Percentiles rank a stretch among this genome's conserved stretches.
These are phyloP conservation scores for Polygonum maritimum DNA, from an alignment of 148 eudicot species.

Conservation along the genomic window DNA sequence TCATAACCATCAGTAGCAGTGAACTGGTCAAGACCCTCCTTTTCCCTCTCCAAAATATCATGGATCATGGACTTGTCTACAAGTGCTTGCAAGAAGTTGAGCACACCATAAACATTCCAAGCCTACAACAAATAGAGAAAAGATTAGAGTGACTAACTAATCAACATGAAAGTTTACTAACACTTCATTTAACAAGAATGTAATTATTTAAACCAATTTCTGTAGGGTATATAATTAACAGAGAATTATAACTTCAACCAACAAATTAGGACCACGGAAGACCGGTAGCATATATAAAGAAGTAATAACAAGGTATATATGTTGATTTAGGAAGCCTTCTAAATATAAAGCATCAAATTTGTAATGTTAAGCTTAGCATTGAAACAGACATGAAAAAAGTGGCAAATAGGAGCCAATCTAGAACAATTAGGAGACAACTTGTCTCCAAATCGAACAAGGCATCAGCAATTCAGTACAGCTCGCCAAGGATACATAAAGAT, in stretches of 20 bases:
- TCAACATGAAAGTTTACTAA: not conserved
- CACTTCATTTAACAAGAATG: not conserved
- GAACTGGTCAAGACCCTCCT: constrained; percentile 88
- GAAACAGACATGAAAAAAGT: not conserved
- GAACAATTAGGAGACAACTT: not conserved
- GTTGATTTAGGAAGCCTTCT: no score
- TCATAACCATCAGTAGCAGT: constrained; percentile 96
- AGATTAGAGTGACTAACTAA: not conserved
- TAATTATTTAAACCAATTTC: not conserved
- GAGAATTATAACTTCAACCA: not conserved
- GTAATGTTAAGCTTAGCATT: not conserved
- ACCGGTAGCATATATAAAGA: not conserved
- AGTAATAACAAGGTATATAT: not conserved
- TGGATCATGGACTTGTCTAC: constrained; percentile 82
- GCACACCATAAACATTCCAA: constrained; percentile 98
- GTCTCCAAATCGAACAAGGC: not conserved
- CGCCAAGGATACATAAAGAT: not conserved
- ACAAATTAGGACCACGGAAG: not conserved
- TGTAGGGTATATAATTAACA: not conserved
- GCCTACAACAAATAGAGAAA: constrained; percentile 39
- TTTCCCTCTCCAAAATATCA: constrained; percentile 75
- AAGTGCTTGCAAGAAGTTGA: constrained; percentile 92
- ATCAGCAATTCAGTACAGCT: not conserved
- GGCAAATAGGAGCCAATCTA: not conserved
- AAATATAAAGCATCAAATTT: not conserved